A percentile compares a stretch with the other conserved stretches of the same genome.
phyloP scores from a whole-genome alignment of 768 basidiomycete genomes.

The Leccinum barrowsii region DNA sequence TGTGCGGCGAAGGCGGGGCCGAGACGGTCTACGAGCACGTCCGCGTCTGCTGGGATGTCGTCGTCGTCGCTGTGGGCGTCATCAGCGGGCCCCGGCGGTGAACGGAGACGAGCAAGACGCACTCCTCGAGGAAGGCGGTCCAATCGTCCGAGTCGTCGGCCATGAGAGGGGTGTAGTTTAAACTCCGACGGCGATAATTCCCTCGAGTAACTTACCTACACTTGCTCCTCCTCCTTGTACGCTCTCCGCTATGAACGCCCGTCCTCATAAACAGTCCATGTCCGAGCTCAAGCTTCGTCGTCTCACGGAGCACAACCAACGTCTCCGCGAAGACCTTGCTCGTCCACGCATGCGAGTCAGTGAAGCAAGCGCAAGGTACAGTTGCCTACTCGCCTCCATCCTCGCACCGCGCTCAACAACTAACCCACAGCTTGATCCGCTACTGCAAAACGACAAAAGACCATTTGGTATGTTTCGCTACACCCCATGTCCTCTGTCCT shows the following conservation, averaged over 20 bases:
- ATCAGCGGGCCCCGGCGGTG: not conserved
- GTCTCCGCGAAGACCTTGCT: constrained; percentile 84
- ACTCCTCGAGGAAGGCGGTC: constrained; percentile 30
- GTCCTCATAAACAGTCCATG: constrained; percentile 92
- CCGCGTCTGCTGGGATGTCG: constrained; percentile 38
- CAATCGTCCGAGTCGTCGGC: constrained; percentile 28
- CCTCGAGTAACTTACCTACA: constrained; percentile 5
- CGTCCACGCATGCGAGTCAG: constrained; percentile 88
- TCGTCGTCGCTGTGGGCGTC: constrained; percentile 30
- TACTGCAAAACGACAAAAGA: constrained; percentile 95
- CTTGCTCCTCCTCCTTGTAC: not conserved
- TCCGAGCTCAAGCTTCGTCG: constrained; percentile 94
- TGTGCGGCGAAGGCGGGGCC: constrained; percentile 36
- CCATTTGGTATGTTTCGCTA: constrained; percentile 60
- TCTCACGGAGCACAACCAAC: constrained; percentile 86
- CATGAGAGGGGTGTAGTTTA: constrained; percentile 13
- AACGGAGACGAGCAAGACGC: not conserved
- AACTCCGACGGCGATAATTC: constrained; percentile 18
- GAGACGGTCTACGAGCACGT: constrained; percentile 47
- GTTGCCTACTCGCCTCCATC: not conserved
- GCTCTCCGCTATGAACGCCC: constrained; percentile 54
- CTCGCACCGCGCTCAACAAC: not conserved
- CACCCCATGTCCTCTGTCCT: not conserved
- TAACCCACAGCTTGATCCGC: constrained; percentile 68
- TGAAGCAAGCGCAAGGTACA: constrained; percentile 82